These are phyloP conservation scores for Xylaria sp. DNA, from an alignment of 2,329 filamentous ascomycete species.

Conservation along the genomic window DNA sequence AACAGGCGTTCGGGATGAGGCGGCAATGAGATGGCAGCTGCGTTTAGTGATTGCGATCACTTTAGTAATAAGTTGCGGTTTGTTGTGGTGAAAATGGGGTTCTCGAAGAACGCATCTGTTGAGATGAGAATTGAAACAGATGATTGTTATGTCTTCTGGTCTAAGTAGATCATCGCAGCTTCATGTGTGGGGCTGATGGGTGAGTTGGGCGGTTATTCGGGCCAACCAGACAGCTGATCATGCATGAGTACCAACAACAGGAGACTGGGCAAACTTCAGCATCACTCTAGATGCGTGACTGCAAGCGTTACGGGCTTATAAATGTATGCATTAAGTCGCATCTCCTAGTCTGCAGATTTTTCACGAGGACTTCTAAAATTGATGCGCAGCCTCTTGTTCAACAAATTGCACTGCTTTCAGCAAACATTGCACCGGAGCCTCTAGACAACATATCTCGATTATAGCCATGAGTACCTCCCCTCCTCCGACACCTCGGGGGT, in stretches of 20 bases:
- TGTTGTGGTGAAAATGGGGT: slow-evolving; percentile 30
- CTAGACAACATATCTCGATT: slow-evolving; percentile 31
- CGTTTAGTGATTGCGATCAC: slow-evolving; percentile 13
- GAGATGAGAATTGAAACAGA: neutral
- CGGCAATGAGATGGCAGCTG: no score
- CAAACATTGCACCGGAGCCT: slow-evolving; percentile 8
- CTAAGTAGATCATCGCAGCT: no score
- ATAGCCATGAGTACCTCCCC: slow-evolving; percentile 13
- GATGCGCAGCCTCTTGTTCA: slow-evolving; percentile 12
- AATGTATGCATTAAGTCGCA: slow-evolving; percentile 10
- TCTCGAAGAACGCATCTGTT: neutral
- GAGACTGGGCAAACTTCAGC: slow-evolving; percentile 10
- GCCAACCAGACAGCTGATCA: neutral
- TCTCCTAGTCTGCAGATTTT: slow-evolving; percentile 9
- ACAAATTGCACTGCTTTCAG: slow-evolving; percentile 20
- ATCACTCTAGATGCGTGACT: slow-evolving; percentile 11
- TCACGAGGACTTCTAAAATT: slow-evolving; percentile 17
- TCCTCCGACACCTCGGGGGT: slow-evolving; percentile 39
- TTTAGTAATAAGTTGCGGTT: neutral
- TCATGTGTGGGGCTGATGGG: no score
- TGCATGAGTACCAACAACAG: slow-evolving; percentile 8
- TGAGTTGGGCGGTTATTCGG: no score
- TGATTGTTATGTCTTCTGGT: neutral
- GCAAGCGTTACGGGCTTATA: slow-evolving; percentile 15
- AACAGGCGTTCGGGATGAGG: slow-evolving; percentile 32